Percentiles rank a stretch among this genome's conserved stretches.
Evolutionary conservation across 192 early-diverging fungal genomes (phyloP).

Genomic region (Rhizophagus sp.): DNA sequence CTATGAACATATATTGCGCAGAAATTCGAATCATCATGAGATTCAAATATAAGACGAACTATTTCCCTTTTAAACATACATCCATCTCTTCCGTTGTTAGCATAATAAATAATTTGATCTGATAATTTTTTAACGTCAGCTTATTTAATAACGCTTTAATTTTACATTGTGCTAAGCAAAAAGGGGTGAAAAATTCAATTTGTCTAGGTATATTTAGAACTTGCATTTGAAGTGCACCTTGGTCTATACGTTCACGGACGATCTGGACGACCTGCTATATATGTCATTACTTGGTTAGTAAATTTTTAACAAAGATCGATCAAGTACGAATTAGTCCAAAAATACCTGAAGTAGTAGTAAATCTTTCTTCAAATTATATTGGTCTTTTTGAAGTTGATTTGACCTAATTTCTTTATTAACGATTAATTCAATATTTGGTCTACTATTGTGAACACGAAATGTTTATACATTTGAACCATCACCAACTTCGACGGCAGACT

Average conservation of each 20-base stretch:
- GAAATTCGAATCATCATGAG: conserved; percentile 90
- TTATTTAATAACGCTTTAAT: conserved; percentile 94
- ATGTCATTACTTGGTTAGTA: conserved; percentile 27
- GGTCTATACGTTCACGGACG: conserved; percentile 53
- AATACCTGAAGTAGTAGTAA: not conserved
- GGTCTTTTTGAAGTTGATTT: too few species aligned
- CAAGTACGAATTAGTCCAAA: conserved; percentile 33
- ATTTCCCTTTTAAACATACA: conserved; percentile 78
- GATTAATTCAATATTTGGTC: too few species aligned
- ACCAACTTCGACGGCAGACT: too few species aligned
- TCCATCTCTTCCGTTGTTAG: conserved; percentile 70
- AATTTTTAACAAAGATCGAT: conserved; percentile 26
- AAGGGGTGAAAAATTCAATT: conserved; percentile 39
- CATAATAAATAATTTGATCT: conserved; percentile 78
- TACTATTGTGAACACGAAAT: too few species aligned
- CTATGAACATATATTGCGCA: conserved; percentile 83
- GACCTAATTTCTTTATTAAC: too few species aligned
- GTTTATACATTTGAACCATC: too few species aligned
- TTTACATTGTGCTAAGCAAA: conserved; percentile 72
- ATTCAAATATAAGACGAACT: conserved; percentile 89
- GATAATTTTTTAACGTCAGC: conserved; percentile 93
- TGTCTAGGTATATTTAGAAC: conserved; percentile 35
- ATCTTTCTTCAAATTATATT: conserved; percentile 39
- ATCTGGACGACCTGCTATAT: conserved; percentile 27
- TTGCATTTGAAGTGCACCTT: conserved; percentile 45